These are phyloP conservation scores for Picochlorum sp. DNA, from an alignment of 139 green algal genomes.

Conservation along the genomic window DNA sequence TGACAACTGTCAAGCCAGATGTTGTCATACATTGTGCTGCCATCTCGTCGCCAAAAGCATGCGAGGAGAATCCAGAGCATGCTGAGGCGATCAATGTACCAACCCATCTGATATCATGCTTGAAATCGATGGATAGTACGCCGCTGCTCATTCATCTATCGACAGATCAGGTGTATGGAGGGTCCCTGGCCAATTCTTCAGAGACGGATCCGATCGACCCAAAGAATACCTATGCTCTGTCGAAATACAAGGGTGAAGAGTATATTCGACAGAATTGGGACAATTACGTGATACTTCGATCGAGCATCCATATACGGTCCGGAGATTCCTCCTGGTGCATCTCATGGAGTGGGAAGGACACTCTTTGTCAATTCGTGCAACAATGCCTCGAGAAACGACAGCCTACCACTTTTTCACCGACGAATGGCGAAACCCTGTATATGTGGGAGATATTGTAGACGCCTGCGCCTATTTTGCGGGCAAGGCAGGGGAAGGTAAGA, in stretches of 20 bases:
- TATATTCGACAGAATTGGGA: constrained; percentile 33
- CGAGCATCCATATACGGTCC: constrained; percentile 58
- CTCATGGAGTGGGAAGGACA: constrained; percentile 21
- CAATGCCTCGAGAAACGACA: constrained; percentile 20
- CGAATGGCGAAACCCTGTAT: constrained; percentile 47
- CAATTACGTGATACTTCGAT: constrained; percentile 53
- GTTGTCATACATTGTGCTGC: constrained; percentile 59
- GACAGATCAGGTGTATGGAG: constrained; percentile 57
- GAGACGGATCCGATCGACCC: constrained; percentile 37
- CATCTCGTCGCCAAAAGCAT: constrained; percentile 43
- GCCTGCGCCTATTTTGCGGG: constrained; percentile 19
- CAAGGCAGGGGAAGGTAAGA: neutral
- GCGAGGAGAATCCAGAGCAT: constrained; percentile 41
- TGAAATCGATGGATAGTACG: constrained; percentile 7
- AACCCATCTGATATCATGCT: constrained; percentile 26
- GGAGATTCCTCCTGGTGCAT: constrained; percentile 13
- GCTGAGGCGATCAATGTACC: constrained; percentile 49
- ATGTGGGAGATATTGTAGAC: constrained; percentile 45
- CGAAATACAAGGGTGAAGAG: constrained; percentile 47
- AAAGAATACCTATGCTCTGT: constrained; percentile 53
- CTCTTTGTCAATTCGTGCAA: constrained; percentile 48
- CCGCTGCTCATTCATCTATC: constrained; percentile 66
- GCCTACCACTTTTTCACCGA: constrained; percentile 46
- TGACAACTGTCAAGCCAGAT: constrained; percentile 22
- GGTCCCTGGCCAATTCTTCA: constrained; percentile 20